Conservation (phyloP, 768 basidiomycete species). For the Tylopilus sp. region DNA sequence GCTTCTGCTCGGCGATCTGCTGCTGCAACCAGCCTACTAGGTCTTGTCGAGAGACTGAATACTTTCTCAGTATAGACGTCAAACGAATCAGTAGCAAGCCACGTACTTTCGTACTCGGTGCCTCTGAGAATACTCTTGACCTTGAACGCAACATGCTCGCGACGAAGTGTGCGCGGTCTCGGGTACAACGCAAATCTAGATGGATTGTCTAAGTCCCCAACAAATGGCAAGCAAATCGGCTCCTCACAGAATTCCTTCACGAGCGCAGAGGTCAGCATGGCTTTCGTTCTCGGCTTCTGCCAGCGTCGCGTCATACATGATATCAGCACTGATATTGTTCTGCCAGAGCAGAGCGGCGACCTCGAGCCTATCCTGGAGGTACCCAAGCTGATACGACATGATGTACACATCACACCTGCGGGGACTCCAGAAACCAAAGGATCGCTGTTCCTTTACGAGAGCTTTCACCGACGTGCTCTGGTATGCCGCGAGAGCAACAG, state of each 20-base stretch:
- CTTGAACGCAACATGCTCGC: constrained; percentile 70
- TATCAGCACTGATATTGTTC: constrained; percentile 78
- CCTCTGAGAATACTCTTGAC: constrained; percentile 81
- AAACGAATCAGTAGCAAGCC: background rate
- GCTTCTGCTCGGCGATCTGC: constrained; percentile 77
- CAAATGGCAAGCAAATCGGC: background rate
- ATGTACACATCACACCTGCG: constrained; percentile 85
- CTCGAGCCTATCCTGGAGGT: constrained; percentile 74
- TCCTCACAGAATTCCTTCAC: constrained; percentile 80
- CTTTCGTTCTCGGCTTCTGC: constrained; percentile 61
- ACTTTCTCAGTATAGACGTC: constrained; percentile 12
- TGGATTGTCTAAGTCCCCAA: constrained; percentile 39
- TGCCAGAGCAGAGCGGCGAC: constrained; percentile 76
- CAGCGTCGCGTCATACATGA: constrained; percentile 81
- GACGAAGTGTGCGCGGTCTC: constrained; percentile 50
- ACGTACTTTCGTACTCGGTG: constrained; percentile 69
- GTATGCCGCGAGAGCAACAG: constrained; percentile 61
- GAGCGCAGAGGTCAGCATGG: constrained; percentile 61
- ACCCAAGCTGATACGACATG: constrained; percentile 72
- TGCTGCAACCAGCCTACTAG: constrained; percentile 73
- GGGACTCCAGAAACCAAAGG: constrained; percentile 90
- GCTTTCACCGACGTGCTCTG: constrained; percentile 64
- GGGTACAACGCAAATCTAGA: constrained; percentile 52
- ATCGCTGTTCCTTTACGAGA: constrained; percentile 72
- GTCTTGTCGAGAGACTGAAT: constrained; percentile 60